Base-by-base conservation (phyloP, 2,329 filamentous ascomycete species). In the Nothomitra cinnamomea region DNA sequence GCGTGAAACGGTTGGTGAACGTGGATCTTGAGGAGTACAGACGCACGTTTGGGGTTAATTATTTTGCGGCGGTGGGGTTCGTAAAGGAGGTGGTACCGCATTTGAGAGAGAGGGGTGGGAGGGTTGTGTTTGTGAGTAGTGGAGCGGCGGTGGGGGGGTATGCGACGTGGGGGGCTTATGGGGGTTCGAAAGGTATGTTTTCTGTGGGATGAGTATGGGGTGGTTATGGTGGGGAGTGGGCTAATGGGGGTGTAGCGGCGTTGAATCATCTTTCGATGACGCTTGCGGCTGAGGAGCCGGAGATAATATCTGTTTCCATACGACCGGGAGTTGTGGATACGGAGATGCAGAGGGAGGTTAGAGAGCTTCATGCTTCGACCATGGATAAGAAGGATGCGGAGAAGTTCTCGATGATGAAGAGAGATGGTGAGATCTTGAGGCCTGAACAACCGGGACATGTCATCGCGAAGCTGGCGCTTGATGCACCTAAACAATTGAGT, bases 371-470 rank as follows among this genome's bases (percentile, higher is more conserved):
- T 65, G 72, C 75, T 6, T 72, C 69, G 25, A 68, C 67, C 15
- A 79, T 86, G 75, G 75, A 78, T 58, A 67, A 68, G 19, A 72
- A 73, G 52, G 76, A 82, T 59, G 71, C 72, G 22, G 66, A 70
- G 17, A 80, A 77, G 60, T 96, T 96, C 61, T 72, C 78, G 12
- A 72, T 77, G 1, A 74, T 85, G 15, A 83, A 88, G 63, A 75
- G 80, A 58, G 74, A 77, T 4, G 88, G 88, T 13, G 77, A 76
- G 51, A 68, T 96, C 51, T 71, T 95, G 58, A 80, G 76, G 67
- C 87, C 89, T 0, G 87, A 95, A 61, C 83, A 88, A 67, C 86
- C 90, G 0, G 90, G 87, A 0, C 72, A 82, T 66, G 87, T 95
- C 12, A 90, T 96, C 67, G 89, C 88, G 2, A 83, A 78, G 61